phyloP scores from a whole-genome alignment of 306 rosid genomes.

The Prunus dulcis region DNA sequence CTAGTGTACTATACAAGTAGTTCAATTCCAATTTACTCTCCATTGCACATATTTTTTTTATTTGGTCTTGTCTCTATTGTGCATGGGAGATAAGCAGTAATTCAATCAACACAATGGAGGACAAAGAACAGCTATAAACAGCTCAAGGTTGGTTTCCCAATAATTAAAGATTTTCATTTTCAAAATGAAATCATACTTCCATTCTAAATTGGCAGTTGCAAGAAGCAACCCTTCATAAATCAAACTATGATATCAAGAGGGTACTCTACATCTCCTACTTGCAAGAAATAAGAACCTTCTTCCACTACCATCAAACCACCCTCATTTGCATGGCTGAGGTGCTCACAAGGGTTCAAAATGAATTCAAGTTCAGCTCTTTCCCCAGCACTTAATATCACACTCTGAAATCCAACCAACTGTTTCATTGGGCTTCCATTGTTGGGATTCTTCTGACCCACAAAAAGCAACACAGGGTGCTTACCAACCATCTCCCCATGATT shows the following conservation, averaged over 20 bases:
- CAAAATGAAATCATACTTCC: background rate
- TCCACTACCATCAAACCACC: slow-evolving; percentile 67
- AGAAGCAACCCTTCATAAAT: slow-evolving; percentile 17
- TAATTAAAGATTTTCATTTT: background rate
- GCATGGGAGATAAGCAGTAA: no score
- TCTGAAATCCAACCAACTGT: slow-evolving; percentile 67
- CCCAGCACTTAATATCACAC: slow-evolving; percentile 57
- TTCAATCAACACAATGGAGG: no score
- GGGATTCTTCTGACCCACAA: slow-evolving; percentile 32
- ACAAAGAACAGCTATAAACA: background rate
- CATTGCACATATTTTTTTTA: no score
- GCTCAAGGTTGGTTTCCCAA: background rate
- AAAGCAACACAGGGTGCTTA: slow-evolving; percentile 72
- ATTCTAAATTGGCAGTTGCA: slow-evolving; percentile 1
- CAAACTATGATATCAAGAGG: slow-evolving; percentile 57
- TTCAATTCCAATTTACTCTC: no score
- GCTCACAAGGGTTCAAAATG: slow-evolving; percentile 73
- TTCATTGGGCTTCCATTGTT: slow-evolving; percentile 50
- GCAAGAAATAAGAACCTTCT: slow-evolving; percentile 67
- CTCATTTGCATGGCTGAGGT: slow-evolving; percentile 67
- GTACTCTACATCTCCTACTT: slow-evolving; percentile 66
- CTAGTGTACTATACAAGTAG: no score
- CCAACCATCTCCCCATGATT: slow-evolving; percentile 75
- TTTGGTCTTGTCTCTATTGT: no score
- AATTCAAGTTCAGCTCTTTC: slow-evolving; percentile 53